phyloP scores from a whole-genome alignment of 257 asterid species.

The Datura wrightii region DNA sequence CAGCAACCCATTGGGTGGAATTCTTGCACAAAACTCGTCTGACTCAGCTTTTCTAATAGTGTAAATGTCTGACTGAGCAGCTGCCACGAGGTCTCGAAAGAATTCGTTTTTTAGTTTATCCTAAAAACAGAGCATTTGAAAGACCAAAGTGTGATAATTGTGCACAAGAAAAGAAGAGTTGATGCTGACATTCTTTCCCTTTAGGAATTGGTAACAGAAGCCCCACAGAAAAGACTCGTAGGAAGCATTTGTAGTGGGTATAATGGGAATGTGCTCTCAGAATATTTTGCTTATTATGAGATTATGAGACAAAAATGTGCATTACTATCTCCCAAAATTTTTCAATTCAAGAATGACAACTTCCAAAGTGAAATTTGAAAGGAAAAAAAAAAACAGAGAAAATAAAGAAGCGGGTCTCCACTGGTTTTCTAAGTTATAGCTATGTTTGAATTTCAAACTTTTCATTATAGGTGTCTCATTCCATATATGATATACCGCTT shows the following conservation, averaged over 20 bases:
- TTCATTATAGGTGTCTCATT: background rate
- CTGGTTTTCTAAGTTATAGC: no score
- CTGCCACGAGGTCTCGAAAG: slow-evolving; percentile 8
- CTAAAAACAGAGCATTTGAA: background rate
- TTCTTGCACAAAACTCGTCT: background rate
- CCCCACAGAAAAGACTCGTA: background rate
- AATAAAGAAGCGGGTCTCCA: background rate
- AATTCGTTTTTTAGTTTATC: slow-evolving; percentile 9
- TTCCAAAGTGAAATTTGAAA: background rate
- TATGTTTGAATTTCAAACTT: background rate
- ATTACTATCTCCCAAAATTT: background rate
- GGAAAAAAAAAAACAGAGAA: background rate
- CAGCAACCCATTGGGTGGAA: slow-evolving; percentile 6
- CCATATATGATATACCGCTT: background rate
- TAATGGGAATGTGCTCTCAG: background rate
- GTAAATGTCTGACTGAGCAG: slow-evolving; percentile 14
- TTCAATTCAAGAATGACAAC: background rate
- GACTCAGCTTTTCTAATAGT: slow-evolving; percentile 4
- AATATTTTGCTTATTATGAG: background rate
- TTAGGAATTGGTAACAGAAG: slow-evolving; percentile 4
- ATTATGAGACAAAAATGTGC: background rate
- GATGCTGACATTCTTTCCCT: background rate
- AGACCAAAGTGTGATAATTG: background rate
- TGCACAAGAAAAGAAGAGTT: background rate
- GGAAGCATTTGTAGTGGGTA: background rate